A percentile compares a stretch with the other conserved stretches of the same genome.
Evolutionary conservation across 768 basidiomycete species (phyloP).

Genomic region (Strobilomyces confusus): DNA sequence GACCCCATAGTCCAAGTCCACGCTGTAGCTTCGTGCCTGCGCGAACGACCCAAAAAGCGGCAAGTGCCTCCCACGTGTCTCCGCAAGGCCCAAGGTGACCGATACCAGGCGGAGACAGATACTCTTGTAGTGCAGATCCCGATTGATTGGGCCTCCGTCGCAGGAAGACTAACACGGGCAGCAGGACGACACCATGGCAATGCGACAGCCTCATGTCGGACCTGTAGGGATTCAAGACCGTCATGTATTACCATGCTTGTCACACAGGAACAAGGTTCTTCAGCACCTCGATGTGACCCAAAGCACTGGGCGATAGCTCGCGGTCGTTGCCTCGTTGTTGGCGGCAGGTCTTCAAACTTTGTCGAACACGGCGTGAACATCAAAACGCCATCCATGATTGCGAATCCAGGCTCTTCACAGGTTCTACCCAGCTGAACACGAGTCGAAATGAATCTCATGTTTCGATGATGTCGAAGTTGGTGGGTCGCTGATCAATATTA

Average conservation of each 20-base stretch:
- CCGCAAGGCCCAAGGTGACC: background rate
- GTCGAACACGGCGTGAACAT: background rate
- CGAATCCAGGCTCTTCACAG: too few species aligned
- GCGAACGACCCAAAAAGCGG: background rate
- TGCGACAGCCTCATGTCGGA: conserved; percentile 4
- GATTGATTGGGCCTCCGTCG: too few species aligned
- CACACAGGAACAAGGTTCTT: too few species aligned
- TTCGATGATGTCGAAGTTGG: too few species aligned
- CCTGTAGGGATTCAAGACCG: too few species aligned
- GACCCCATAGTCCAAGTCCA: conserved; percentile 5
- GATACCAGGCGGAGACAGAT: background rate
- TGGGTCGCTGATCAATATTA: too few species aligned
- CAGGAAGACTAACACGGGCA: too few species aligned
- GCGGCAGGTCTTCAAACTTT: background rate
- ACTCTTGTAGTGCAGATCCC: background rate
- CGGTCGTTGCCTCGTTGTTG: conserved; percentile 1
- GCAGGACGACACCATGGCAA: background rate
- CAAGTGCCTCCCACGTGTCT: background rate
- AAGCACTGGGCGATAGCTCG: too few species aligned
- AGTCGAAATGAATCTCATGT: too few species aligned
- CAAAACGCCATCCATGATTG: background rate
- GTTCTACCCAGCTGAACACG: too few species aligned
- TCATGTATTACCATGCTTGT: background rate
- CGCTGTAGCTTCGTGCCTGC: conserved; percentile 8
- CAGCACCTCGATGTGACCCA: background rate